Evolutionary conservation across 78 protist species (phyloP), one percentile per base, ranked within the genome.

Genomic region (Chrysochromulina parva): DNA sequence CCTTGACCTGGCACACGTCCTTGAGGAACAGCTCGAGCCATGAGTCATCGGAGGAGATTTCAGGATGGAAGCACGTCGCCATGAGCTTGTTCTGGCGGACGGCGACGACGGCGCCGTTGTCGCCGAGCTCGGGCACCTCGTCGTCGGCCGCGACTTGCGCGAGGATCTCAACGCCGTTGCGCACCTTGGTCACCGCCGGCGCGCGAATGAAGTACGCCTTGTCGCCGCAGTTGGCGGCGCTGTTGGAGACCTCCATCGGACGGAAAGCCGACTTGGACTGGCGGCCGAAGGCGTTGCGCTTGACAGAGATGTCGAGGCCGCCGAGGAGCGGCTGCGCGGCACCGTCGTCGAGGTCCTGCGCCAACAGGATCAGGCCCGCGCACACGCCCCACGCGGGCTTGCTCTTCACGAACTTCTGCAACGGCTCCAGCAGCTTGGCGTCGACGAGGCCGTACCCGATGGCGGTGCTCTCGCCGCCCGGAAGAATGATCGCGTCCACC

Each of bases 381-480:
- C 93, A 91, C n/a, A 91, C 55, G n/a, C 93, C 93, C 80, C 53
- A 67, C 66, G 76, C 93, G 1, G 93, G 93, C 57, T 65, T 84
- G 13, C 14, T 13, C 26, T 2, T 13, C 3, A 53, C 81, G 74
- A 90, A 90, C 6, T 58, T 57, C 65, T 26, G 47, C 24, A 90
- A 22, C 13, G 85, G 92, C 80, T 55, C 88, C 74, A 90, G 22
- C 85, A 91, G 47, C 38, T 28, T 3, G 53, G n/a, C 48, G 24
- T 53, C 73, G 73, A 14, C 20, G 4, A 87, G 47, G 26, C 88
- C 26, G 59, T 89, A 57, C 62, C 84, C 90, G 50, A 78, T 84
- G 28, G 93, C 28, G n/a, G 93, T 91, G 38, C 73, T 50, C 90
- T 91, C 93, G 26, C 93, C 93, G 52, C 93, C 93, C 57, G 93